Conservation (phyloP, 2,329 filamentous ascomycete species). For the Thielaviopsis ethacetica region DNA sequence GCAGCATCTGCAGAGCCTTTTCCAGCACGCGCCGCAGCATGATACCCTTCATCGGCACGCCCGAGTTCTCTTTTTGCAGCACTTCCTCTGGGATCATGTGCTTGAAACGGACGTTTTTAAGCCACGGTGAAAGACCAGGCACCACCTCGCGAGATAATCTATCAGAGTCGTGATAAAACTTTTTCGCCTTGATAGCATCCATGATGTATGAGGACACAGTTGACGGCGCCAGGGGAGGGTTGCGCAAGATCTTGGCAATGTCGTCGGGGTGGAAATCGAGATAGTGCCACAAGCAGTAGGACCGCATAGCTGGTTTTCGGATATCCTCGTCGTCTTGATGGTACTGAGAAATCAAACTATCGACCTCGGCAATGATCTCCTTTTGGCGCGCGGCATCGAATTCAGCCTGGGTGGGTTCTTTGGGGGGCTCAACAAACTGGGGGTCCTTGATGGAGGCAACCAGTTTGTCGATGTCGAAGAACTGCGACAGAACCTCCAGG, state of each 20-base stretch:
- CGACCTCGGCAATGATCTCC: not conserved
- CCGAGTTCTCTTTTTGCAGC: not conserved
- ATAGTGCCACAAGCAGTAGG: conserved; percentile 51
- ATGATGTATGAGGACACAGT: conserved; percentile 46
- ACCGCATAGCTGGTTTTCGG: conserved; percentile 26
- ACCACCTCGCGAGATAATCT: conserved; percentile 31
- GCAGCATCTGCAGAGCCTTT: conserved; percentile 2
- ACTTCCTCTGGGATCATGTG: conserved; percentile 6
- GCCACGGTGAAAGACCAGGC: conserved; percentile 8
- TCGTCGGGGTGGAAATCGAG: conserved; percentile 28
- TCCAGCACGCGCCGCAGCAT: conserved; percentile 4
- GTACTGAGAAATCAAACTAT: not conserved
- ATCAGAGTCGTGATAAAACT: conserved; percentile 30
- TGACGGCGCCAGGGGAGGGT: conserved; percentile 38
- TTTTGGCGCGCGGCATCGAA: not conserved
- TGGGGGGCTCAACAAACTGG: conserved; percentile 16
- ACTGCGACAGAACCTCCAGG: conserved; percentile 6
- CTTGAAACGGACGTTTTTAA: conserved; percentile 6
- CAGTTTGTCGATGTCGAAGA: conserved; percentile 9
- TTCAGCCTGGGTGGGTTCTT: not conserved
- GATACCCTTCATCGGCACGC: conserved; percentile 3
- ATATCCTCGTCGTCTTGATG: not conserved
- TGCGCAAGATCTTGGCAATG: conserved; percentile 39
- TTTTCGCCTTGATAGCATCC: conserved; percentile 33
- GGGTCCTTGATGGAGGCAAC: conserved; percentile 13